Percentiles rank a stretch among this genome's conserved stretches.
phyloP scores from a whole-genome alignment of 139 green algal genomes.

The Astrephomene gubernaculifera region DNA sequence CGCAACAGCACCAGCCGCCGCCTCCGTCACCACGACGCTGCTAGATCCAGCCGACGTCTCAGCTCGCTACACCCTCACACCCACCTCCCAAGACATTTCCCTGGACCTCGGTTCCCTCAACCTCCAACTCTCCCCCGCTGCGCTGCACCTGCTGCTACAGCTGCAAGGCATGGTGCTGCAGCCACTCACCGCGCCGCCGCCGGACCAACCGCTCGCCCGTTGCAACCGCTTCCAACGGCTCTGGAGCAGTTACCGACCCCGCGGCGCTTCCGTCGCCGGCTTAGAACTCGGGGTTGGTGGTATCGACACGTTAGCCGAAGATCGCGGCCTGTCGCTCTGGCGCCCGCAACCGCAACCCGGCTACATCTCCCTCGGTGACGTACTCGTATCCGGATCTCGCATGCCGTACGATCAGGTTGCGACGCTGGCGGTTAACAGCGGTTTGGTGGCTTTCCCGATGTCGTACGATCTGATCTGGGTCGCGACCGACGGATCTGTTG shows the following conservation, averaged over 20 bases:
- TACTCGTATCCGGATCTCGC: too few species aligned
- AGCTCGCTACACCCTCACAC: conserved; percentile 2
- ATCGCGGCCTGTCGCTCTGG: conserved; percentile 84
- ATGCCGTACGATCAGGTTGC: conserved; percentile 76
- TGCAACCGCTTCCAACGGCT: conserved; percentile 75
- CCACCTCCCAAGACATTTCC: conserved; percentile 51
- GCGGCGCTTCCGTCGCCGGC: background rate
- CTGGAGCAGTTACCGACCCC: conserved; percentile 62
- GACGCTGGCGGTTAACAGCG: conserved; percentile 83
- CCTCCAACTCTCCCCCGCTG: conserved; percentile 75
- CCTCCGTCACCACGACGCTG: conserved; percentile 41
- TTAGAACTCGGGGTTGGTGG: conserved; percentile 46
- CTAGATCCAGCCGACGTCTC: conserved; percentile 59
- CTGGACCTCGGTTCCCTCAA: conserved; percentile 64
- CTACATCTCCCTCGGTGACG: conserved; percentile 84
- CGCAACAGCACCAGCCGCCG: conserved; percentile 9
- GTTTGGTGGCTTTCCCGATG: conserved; percentile 76
- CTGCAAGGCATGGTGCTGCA: conserved; percentile 27
- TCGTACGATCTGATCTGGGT: conserved; percentile 67
- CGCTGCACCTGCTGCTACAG: conserved; percentile 72
- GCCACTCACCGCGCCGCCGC: conserved; percentile 65
- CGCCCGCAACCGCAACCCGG: conserved; percentile 77
- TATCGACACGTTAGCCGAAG: conserved; percentile 57
- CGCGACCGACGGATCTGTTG: conserved; percentile 35
- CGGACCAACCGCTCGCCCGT: conserved; percentile 62